These are phyloP conservation scores for Leishmania turanica DNA, from an alignment of 208 protist genomes.

Conservation along the genomic window DNA sequence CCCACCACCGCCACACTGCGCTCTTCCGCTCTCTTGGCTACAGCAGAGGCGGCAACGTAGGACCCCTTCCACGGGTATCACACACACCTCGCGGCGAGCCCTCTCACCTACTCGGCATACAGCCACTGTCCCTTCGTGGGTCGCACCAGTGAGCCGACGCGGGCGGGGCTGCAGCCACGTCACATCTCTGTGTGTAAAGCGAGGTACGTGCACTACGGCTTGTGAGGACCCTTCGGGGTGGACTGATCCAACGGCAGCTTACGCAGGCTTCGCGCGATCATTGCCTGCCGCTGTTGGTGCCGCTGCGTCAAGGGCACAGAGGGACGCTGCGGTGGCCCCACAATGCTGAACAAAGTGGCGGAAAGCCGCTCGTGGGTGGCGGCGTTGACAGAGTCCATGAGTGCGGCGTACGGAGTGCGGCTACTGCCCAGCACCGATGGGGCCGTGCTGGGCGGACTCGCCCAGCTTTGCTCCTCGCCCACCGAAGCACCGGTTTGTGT, in stretches of 20 bases:
- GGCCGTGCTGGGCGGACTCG: background rate
- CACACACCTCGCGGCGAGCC: background rate
- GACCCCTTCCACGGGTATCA: background rate
- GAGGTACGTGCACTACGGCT: background rate
- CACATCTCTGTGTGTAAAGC: background rate
- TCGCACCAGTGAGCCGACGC: background rate
- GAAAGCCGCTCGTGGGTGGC: conserved; percentile 16
- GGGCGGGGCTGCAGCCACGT: background rate
- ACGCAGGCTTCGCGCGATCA: conserved; percentile 55
- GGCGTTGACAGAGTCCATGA: conserved; percentile 22
- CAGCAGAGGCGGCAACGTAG: background rate
- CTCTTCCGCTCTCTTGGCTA: background rate
- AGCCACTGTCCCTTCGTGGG: background rate
- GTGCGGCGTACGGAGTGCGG: conserved; percentile 21
- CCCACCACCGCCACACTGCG: background rate
- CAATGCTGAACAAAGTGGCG: conserved; percentile 3
- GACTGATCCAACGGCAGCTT: conserved; percentile 25
- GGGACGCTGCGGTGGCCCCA: conserved; percentile 9
- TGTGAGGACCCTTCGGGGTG: background rate
- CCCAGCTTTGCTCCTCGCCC: background rate
- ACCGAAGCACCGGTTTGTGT: background rate
- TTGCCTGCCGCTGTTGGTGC: conserved; percentile 36
- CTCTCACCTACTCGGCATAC: background rate
- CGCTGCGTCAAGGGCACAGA: conserved; percentile 30
- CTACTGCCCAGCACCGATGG: conserved; percentile 24